Evolutionary conservation across 768 basidiomycete genomes (phyloP).

Genomic region (Galerina sulciceps): DNA sequence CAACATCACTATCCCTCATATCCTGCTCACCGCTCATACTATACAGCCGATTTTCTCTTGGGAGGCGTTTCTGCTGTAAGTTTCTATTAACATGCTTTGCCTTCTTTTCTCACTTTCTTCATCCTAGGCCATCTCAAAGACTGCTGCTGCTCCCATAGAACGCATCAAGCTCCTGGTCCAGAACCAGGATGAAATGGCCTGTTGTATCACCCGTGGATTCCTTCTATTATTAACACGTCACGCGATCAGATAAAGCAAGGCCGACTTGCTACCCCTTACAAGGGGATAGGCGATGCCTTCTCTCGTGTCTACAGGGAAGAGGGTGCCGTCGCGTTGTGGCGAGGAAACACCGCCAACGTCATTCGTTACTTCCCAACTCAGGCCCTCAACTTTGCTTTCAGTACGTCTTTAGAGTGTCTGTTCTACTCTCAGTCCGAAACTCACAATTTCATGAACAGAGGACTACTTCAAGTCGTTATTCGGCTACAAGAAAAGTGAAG

Average conservation of each 20-base stretch:
- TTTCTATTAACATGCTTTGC: constrained; percentile 14
- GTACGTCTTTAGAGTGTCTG: constrained; percentile 48
- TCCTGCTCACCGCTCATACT: constrained; percentile 21
- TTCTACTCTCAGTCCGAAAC: background rate
- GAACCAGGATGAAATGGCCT: constrained; percentile 99
- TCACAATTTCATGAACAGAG: constrained; percentile 53
- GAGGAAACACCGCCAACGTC: constrained; percentile 99
- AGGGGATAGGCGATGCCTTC: constrained; percentile 94
- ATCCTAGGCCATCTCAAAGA: constrained; percentile 93
- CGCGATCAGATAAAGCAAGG: constrained; percentile 92
- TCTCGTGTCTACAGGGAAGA: constrained; percentile 91
- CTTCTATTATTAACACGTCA: constrained; percentile 37
- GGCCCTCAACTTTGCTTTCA: constrained; percentile 99
- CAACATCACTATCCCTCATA: constrained; percentile 12
- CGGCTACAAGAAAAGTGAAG: constrained; percentile 97
- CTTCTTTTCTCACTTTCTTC: constrained; percentile 20
- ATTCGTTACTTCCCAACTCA: constrained; percentile 99
- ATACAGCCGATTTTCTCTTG: constrained; percentile 91
- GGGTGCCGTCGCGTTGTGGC: constrained; percentile 94
- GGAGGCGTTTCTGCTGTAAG: constrained; percentile 91
- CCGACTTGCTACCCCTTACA: constrained; percentile 95
- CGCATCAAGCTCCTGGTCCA: constrained; percentile 98
- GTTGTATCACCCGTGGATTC: constrained; percentile 20
- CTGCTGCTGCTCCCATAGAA: constrained; percentile 98
- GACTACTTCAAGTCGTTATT: constrained; percentile 99